Evolutionary conservation across 768 basidiomycete species (phyloP).

Genomic region (Rhodosporidiobolus odoratus): DNA sequence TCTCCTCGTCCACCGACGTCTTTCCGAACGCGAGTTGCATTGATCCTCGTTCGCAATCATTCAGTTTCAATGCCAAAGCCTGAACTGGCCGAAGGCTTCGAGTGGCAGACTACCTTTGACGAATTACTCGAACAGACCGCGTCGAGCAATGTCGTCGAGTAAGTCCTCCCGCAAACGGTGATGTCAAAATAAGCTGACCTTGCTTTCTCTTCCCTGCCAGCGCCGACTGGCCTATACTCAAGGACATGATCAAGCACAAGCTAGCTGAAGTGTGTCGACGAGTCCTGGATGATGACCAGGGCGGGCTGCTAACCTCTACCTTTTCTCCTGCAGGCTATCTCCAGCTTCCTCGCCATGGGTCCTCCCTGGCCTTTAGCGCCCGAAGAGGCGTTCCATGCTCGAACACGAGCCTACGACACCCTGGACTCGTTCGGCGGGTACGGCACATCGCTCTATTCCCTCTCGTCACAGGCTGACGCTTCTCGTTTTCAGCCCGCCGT

Average conservation of each 20-base stretch:
- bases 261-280: slow-evolving; percentile 56
- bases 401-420: slow-evolving; percentile 25
- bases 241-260: slow-evolving; percentile 67
- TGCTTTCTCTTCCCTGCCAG: too few relatives aligned
- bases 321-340: slow-evolving; percentile 20
- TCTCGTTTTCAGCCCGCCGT: slow-evolving; percentile 51
- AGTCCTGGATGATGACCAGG: accelerated
- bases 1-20: too few relatives aligned
- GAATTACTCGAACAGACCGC: slow-evolving; percentile 59
- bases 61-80: slow-evolving; percentile 23
- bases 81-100: slow-evolving; percentile 4
- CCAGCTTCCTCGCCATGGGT: slow-evolving; percentile 46
- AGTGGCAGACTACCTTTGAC: slow-evolving; percentile 51
- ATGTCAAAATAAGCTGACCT: slow-evolving; percentile 16
- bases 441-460: neutral
- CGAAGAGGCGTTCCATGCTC: slow-evolving; percentile 23
- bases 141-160: slow-evolving; percentile 62
- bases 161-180: slow-evolving; percentile 39
- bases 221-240: slow-evolving; percentile 64
- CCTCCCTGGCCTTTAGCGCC: slow-evolving; percentile 61
- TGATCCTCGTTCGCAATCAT: too few relatives aligned
- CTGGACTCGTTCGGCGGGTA: slow-evolving; percentile 35
- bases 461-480: neutral
- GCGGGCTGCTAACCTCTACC: neutral
- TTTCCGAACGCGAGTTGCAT: too few relatives aligned